phyloP scores from a whole-genome alignment of 805 yeast genomes.

The Isabelozyma pseudorhagii region DNA sequence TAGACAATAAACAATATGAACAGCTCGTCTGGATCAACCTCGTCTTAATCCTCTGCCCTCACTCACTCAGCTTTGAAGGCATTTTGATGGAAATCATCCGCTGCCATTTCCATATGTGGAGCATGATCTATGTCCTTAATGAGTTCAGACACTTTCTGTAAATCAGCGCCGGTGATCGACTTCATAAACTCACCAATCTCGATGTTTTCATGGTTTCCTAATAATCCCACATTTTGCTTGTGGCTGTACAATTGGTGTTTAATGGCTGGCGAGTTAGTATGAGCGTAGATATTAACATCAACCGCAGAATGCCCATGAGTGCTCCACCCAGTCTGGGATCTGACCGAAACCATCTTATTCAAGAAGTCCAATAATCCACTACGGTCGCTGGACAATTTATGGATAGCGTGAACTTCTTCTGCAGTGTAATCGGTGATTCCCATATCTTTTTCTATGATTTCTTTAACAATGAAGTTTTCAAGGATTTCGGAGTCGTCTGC shows the following conservation, averaged over 20 bases:
- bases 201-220: constrained; percentile 83
- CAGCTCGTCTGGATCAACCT: not conserved
- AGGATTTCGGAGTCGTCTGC: constrained; percentile 17
- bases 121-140: constrained; percentile 39
- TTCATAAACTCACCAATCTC: constrained; percentile 80
- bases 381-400: constrained; percentile 20
- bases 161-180: constrained; percentile 44
- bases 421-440: constrained; percentile 59
- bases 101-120: not conserved
- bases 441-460: constrained; percentile 59
- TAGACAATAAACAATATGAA: not conserved
- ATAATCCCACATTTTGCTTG: constrained; percentile 40
- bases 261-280: constrained; percentile 55
- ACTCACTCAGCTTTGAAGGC: not conserved
- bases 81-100: not conserved
- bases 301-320: constrained; percentile 97
- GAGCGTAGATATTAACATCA: constrained; percentile 88
- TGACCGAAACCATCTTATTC: constrained; percentile 68
- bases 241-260: constrained; percentile 30
- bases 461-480: constrained; percentile 45
- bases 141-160: constrained; percentile 46
- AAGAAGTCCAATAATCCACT: constrained; percentile 47
- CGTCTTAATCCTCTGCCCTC: not conserved
- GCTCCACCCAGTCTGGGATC: constrained; percentile 94
- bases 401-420: constrained; percentile 42